Base-by-base conservation (phyloP, 495 filamentous ascomycete genomes). In the Neurospora intermedia region DNA sequence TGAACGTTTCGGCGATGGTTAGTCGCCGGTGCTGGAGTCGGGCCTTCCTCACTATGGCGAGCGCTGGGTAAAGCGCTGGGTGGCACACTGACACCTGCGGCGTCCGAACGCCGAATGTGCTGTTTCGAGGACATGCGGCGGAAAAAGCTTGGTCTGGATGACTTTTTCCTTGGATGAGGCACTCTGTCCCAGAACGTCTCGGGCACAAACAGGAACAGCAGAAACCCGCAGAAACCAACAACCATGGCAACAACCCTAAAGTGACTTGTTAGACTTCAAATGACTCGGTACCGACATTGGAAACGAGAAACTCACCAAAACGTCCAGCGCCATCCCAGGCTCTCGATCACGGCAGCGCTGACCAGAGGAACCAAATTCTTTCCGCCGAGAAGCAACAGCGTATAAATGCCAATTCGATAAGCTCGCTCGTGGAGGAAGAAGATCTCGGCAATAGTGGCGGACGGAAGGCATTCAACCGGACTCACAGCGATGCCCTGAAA, bases 141-240 rank as follows among this genome's bases (percentile, higher is more conserved):
- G 48, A 85, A 81, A 72, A 84, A 78, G 18, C 78, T 81, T 4
- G 82, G 79, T 66, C 82, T 79, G 10, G 69, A 62, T 23, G 74
- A 71, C 69, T 76, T 73, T 71, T 81, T 81, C 74, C 87, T 88
- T 4, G 76, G 92, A 54, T 86, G 83, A 3, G 94, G 95, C 4
- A 91, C 91, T 27, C 96, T 87, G 78, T 98, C 94, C 96, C 96
- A 98, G 77, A 97, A 97, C 0, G 94, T 97, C 82, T 99, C 96
- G 0, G 96, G 96, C 7, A 97, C 92, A 76, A 97, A 97, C 72
- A 99, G 85, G 76, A 97, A 97, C 1, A 98, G 84, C 1, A 96
- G 81, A 10, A 87, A 77, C 54, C 91, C 86, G 74, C 91, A 92
- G 70, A 91, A 88, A 0, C 88, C 94, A 43, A 95, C 94, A 39